Evolutionary conservation across 345 rosid genomes (phyloP), one percentile per base, ranked within the genome.

Genomic region (Lepidium sativum): DNA sequence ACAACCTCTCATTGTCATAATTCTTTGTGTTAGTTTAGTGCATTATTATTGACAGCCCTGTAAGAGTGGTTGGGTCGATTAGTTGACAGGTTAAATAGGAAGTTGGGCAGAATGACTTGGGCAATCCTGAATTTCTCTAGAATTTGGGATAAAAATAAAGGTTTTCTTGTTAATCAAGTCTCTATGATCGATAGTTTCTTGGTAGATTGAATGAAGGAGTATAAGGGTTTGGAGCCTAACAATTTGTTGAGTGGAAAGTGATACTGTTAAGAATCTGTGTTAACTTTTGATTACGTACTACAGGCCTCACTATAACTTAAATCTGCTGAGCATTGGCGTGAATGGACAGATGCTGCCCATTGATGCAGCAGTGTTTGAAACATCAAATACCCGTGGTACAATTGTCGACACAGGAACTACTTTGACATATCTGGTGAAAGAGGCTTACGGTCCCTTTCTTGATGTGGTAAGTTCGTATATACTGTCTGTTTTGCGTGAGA

Each of bases 341-440:
- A 80, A 77, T 50, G 96, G 95, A 34, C 88, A 85, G 75, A 69
- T 73, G 47, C 79, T 95, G 47, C 75, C 83, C 40, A 85, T 95
- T 42, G 80, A 84, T 71, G 81, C 85, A 35, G 70, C 84, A 13
- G 89, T 77, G 39, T 91, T 95, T 69, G 75, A 73, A 60, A 78
- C 95, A 63, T 78, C 94, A 37, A 82, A 68, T 73, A 84, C 72
- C 68, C 84, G 83, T 43, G 99, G 96, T 43, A 95, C 99, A 32
- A 95, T 95, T 67, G 71, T 95, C 63, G 99, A 95, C 79, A 82
- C 98, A 0, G 99, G 99, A 75, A 95, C 99, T 75, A 95, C 99
- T 70, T 83, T 95, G 80, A 87, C 97, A 8, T 95, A 95, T 70
- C 83, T 95, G 37, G 89, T 91, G 56, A 88, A 84, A 77, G 91